Conservation (phyloP, 1,284 basidiomycete species). For the Cryptococcus depauperatus region DNA sequence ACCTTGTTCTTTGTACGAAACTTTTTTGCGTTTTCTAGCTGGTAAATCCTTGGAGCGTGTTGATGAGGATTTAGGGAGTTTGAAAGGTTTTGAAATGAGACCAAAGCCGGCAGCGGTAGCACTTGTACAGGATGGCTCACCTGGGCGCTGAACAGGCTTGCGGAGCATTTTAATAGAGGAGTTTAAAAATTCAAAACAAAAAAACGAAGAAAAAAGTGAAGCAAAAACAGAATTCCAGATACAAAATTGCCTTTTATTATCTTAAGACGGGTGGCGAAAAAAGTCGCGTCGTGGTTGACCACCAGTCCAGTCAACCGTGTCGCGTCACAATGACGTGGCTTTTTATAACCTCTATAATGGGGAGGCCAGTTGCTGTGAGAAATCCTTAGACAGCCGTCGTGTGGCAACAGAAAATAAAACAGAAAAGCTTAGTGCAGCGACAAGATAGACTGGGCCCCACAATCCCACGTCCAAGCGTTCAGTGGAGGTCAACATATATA, state of each 20-base stretch:
- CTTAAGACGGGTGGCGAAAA: neutral
- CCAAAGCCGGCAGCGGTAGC: slow-evolving; percentile 42
- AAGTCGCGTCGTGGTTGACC: slow-evolving; percentile 1
- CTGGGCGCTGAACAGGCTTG: slow-evolving; percentile 18
- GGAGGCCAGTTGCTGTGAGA: no score
- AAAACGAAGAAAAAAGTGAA: neutral
- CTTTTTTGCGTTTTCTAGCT: slow-evolving; percentile 68
- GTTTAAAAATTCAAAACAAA: neutral
- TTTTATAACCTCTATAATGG: neutral
- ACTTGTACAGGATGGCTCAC: slow-evolving; percentile 29
- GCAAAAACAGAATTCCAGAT: neutral
- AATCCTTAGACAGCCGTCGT: no score
- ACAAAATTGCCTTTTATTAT: neutral
- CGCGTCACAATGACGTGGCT: neutral
- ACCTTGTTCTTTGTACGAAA: slow-evolving; percentile 62
- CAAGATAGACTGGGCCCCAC: no score
- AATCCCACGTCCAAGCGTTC: no score
- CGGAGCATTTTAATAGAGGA: slow-evolving; percentile 25
- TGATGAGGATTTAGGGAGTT: slow-evolving; percentile 54
- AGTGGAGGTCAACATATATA: no score
- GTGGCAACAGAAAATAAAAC: no score
- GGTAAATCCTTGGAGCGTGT: slow-evolving; percentile 55
- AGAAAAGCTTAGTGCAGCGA: no score
- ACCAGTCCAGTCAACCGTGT: neutral
- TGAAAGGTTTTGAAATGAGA: slow-evolving; percentile 59